Evolutionary conservation across 257 asterid genomes (phyloP).

Genomic region (Solanum medicagineum): DNA sequence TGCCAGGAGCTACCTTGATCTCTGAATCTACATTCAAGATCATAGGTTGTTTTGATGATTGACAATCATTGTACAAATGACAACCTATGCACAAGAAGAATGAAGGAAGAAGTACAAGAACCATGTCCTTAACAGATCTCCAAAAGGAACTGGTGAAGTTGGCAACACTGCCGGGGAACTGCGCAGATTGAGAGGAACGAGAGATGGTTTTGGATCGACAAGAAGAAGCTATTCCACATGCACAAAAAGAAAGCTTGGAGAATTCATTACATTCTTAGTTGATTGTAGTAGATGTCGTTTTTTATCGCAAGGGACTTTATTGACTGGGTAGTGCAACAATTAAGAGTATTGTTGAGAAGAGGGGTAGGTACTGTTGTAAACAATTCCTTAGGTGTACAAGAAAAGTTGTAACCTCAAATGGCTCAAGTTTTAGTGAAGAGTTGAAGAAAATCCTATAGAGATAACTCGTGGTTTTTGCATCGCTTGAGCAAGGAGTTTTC

Average conservation of each 20-base stretch:
- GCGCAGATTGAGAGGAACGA: neutral
- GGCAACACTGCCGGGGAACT: neutral
- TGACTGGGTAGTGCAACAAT: neutral
- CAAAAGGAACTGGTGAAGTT: neutral
- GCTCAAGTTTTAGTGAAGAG: neutral
- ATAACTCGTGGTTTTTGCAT: neutral
- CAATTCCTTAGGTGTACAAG: neutral
- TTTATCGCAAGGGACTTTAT: neutral
- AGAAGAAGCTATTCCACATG: neutral
- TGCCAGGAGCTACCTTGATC: neutral
- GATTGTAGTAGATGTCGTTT: neutral
- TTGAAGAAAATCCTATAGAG: neutral
- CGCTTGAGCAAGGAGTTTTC: neutral
- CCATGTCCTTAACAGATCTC: neutral
- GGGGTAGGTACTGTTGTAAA: neutral
- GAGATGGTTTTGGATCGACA: neutral
- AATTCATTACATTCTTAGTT: neutral
- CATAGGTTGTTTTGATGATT: neutral
- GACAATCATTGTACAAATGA: neutral
- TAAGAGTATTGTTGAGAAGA: neutral
- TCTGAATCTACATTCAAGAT: neutral
- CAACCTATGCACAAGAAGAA: neutral
- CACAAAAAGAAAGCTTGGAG: neutral
- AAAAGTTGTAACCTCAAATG: neutral
- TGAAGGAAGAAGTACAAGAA: neutral